These are phyloP conservation scores for Pseudogymnoascus sp. DNA, from an alignment of 2,329 filamentous ascomycete genomes.

Conservation along the genomic window DNA sequence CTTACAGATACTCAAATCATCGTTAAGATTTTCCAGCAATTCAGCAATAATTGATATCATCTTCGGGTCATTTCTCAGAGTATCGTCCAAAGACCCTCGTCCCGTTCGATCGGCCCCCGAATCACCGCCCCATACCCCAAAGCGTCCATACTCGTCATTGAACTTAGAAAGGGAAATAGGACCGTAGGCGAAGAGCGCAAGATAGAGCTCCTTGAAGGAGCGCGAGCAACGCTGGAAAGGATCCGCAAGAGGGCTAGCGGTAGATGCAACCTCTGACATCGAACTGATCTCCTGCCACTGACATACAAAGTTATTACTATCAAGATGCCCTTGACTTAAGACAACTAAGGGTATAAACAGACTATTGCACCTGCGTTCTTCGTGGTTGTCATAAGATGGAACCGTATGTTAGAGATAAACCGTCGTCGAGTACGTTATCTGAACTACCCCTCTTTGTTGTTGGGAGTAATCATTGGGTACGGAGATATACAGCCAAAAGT, in stretches of 20 bases:
- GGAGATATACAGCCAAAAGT: no score
- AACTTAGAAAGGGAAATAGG: neutral
- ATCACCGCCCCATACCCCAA: neutral
- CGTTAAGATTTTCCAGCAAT: neutral
- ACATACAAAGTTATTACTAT: neutral
- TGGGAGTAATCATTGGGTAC: no score
- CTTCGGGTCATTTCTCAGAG: neutral
- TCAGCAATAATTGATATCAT: neutral
- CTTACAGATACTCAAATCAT: neutral
- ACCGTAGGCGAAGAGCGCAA: neutral
- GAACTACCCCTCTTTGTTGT: no score
- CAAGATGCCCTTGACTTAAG: neutral
- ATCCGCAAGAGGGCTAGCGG: neutral
- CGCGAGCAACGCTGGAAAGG: neutral
- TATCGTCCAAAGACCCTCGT: neutral
- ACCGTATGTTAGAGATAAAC: neutral
- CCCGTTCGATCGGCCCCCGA: neutral
- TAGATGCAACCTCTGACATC: neutral
- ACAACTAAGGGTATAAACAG: neutral
- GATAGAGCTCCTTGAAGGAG: neutral
- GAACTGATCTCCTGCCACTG: neutral
- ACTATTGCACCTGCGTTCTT: neutral
- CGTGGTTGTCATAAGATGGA: neutral
- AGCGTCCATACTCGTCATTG: neutral
- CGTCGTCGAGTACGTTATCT: no score